A percentile compares a stretch with the other conserved stretches of the same genome.
Conservation (phyloP, 345 rosid species). For the Nephelium lappaceum region DNA sequence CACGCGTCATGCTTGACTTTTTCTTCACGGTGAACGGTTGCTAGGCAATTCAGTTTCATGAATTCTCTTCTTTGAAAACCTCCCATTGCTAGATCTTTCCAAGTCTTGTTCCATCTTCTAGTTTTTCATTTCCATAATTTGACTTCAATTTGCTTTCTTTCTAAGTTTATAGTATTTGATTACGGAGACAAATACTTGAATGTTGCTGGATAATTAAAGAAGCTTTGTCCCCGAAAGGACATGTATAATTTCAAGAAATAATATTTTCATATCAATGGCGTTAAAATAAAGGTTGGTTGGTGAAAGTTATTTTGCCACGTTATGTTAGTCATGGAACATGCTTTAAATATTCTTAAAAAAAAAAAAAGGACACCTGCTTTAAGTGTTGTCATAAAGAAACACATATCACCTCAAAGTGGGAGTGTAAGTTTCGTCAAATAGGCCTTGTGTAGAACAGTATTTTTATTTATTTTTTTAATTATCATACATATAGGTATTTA, state of each 20-base stretch:
- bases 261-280: too few species aligned
- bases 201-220: neutral
- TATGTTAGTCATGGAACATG: too few species aligned
- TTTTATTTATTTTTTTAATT: too few species aligned
- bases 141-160: neutral
- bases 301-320: too few species aligned
- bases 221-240: neutral
- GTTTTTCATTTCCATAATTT: neutral
- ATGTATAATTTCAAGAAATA: neutral
- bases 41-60: neutral
- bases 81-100: neutral
- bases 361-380: too few species aligned
- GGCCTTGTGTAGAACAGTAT: too few species aligned
- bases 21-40: neutral
- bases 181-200: neutral
- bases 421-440: too few species aligned
- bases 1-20: conserved; percentile 1
- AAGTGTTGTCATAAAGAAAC: too few species aligned
- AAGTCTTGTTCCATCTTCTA: neutral
- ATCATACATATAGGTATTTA: too few species aligned
- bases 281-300: too few species aligned
- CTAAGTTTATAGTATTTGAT: neutral
- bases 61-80: neutral
- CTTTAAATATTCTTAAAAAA: too few species aligned
- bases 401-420: too few species aligned